Evolutionary conservation across 2,329 filamentous ascomycete species (phyloP).

Genomic region (Pyricularia pennisetigena): DNA sequence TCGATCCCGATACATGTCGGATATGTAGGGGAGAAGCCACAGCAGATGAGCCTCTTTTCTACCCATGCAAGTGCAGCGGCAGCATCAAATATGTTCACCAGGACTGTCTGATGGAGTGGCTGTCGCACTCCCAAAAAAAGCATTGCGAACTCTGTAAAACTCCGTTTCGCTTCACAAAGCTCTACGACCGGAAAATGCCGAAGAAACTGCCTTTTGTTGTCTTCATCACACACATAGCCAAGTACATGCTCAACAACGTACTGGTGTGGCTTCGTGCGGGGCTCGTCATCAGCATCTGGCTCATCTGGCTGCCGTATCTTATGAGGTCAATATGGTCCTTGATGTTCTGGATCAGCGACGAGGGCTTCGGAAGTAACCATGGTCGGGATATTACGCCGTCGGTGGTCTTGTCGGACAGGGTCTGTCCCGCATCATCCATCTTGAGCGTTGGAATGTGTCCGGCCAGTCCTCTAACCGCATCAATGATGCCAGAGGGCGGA

Average conservation of each 20-base stretch:
- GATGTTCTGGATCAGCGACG: constrained; percentile 91
- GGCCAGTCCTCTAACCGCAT: constrained; percentile 26
- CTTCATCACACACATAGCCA: constrained; percentile 67
- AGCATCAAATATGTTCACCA: constrained; percentile 99
- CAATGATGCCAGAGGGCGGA: constrained; percentile 5
- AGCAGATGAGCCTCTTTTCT: constrained; percentile 77
- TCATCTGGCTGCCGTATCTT: constrained; percentile 77
- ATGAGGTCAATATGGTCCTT: constrained; percentile 90
- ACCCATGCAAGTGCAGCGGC: constrained; percentile 96
- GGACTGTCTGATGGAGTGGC: constrained; percentile 96
- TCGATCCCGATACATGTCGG: constrained; percentile 75
- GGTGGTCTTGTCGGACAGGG: constrained; percentile 17
- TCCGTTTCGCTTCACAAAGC: constrained; percentile 93
- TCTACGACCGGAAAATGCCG: constrained; percentile 94
- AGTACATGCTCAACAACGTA: constrained; percentile 63
- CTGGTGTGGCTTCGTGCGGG: constrained; percentile 69
- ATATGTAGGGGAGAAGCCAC: constrained; percentile 91
- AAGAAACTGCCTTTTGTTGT: constrained; percentile 68
- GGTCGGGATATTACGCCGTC: constrained; percentile 12
- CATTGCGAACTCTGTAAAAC: constrained; percentile 99
- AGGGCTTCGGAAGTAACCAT: constrained; percentile 36
- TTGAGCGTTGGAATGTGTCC: constrained; percentile 20
- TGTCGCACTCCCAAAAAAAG: constrained; percentile 98
- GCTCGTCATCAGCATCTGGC: constrained; percentile 79
- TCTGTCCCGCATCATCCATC: constrained; percentile 18